Evolutionary conservation across 164 flowering plant species (phyloP).

Genomic region (Malania oleifera): DNA sequence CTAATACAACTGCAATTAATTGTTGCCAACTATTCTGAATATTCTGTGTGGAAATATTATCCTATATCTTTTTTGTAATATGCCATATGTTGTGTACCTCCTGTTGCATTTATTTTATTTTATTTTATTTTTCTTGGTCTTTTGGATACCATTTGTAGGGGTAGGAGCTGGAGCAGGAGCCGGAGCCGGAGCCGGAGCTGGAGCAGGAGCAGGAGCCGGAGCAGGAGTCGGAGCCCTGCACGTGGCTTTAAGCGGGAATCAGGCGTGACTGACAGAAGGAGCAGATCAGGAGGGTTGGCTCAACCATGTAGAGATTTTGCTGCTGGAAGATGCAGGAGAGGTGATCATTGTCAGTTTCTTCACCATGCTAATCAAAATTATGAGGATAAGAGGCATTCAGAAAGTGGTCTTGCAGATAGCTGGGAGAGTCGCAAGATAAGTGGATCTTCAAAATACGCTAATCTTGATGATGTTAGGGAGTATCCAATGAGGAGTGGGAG

Average conservation of each 20-base stretch:
- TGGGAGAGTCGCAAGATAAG: neutral
- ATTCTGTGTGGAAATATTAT: no score
- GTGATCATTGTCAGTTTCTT: neutral
- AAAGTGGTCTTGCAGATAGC: neutral
- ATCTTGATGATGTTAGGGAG: neutral
- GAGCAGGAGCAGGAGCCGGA: conserved; percentile 15
- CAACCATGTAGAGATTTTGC: conserved; percentile 1
- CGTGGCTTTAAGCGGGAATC: neutral
- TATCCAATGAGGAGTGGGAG: neutral
- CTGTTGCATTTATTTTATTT: no score
- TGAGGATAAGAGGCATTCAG: neutral
- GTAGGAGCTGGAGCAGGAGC: conserved; percentile 19
- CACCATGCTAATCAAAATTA: neutral
- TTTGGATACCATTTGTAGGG: conserved; percentile 9
- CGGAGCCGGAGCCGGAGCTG: conserved; percentile 26
- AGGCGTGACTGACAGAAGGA: neutral
- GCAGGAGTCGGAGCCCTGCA: neutral
- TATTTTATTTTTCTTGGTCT: neutral
- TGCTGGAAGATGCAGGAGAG: conserved; percentile 4
- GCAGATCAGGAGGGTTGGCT: neutral
- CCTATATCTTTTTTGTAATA: no score
- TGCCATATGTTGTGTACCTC: no score
- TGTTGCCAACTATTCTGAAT: no score
- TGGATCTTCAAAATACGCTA: neutral
- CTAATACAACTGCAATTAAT: no score